phyloP scores from a whole-genome alignment of 768 basidiomycete species.

The Trametes sanguinea region DNA sequence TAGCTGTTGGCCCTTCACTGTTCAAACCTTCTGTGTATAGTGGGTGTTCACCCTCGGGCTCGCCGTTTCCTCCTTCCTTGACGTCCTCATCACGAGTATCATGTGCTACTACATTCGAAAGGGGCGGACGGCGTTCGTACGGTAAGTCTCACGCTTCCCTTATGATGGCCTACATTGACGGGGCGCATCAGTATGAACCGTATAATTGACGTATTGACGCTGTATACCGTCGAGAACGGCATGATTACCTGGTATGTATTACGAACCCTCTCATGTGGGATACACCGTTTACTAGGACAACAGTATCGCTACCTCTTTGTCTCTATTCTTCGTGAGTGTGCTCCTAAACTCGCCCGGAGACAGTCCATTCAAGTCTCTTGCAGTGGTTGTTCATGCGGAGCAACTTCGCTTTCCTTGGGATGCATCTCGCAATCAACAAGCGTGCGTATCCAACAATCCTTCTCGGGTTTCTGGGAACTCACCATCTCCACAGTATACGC shows the following conservation, averaged over 20 bases:
- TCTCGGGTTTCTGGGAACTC: background rate
- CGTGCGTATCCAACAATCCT: conserved; percentile 9
- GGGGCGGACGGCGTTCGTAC: conserved; percentile 23
- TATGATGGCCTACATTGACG: background rate
- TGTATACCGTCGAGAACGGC: conserved; percentile 33
- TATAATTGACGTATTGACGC: conserved; percentile 26
- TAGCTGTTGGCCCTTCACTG: background rate
- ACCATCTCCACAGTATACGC: conserved; percentile 26
- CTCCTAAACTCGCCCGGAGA: background rate
- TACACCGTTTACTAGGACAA: background rate
- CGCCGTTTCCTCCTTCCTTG: conserved; percentile 26
- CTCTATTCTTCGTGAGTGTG: conserved; percentile 31
- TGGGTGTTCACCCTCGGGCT: conserved; percentile 34
- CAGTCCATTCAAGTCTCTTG: no score
- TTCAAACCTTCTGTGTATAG: conserved; percentile 4
- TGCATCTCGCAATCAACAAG: conserved; percentile 34
- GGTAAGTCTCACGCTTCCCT: conserved; percentile 4
- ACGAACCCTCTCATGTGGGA: background rate
- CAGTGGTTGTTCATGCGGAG: conserved; percentile 32
- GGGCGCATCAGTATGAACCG: conserved; percentile 23
- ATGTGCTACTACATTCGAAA: conserved; percentile 29
- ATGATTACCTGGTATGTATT: conserved; percentile 28
- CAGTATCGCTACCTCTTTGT: conserved; percentile 27
- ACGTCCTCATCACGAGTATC: conserved; percentile 29
- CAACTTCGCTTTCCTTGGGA: conserved; percentile 30